Base-by-base conservation (phyloP, 2,329 filamentous ascomycete species). In the Blastomyces emzantsi region DNA sequence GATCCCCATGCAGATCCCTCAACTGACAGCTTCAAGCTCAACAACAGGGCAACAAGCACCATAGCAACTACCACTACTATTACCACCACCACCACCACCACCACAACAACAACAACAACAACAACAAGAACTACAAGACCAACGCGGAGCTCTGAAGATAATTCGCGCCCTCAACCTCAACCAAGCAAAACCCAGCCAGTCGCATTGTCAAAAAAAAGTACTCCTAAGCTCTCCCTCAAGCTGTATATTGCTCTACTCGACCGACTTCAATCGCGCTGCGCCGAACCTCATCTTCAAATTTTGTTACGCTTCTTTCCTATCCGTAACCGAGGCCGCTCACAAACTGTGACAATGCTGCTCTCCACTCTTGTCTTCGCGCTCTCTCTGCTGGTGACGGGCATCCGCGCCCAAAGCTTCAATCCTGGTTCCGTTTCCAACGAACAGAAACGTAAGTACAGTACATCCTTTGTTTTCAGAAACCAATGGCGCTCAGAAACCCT, bases 361-460 rank as follows among this genome's bases (percentile, higher is more conserved):
- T 74, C 77, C 64, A 70, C 80, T 69, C 66, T 81, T 70, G 65
- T 81, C 70, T 74, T 79, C 71, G 77, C 77, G 59, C 70, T 79
- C 68, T 76, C 82, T 66, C 72, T 82, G 66, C 73, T 78, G 68
- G 74, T 77, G 70, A 69, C 79, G 39, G 76, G 75, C 61, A 75
- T 75, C 62, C 79, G 80, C 57, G 79, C 81, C 70, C 77, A 77
- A 72, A 70, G 68, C 69, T 69, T 77, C 65, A 73, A 75, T 54
- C 66, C 74, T 69, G 72, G 71, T 56, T 78, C 68, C 36, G 74
- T 85, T 52, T 66, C 72, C 52, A n/a, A 69, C 2, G 62, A 71
- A 52, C 68, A 72, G 30, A 76, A 75, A 67, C 67, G 74, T 71
- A 67, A 47, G 70, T 71, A 28, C 22, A 49, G 11, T 28, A 28